Percentiles rank a stretch among this genome's conserved stretches.
phyloP scores from a whole-genome alignment of 1,284 basidiomycete species.

The Leccinum fallax region DNA sequence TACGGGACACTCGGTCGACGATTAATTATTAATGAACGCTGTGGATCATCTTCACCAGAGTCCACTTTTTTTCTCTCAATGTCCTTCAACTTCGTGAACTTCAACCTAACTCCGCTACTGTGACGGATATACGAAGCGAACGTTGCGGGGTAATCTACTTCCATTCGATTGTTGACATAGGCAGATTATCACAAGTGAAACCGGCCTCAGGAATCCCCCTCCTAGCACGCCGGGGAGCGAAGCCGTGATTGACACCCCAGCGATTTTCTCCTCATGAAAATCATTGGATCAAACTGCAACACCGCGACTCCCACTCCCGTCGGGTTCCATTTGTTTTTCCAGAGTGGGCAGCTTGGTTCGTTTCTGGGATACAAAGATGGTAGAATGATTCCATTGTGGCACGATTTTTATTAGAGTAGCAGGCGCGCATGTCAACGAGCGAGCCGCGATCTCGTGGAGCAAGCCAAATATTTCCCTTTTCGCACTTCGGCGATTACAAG shows the following conservation, averaged over 20 bases:
- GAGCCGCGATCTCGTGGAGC: too few species aligned
- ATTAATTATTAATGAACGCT: too few species aligned
- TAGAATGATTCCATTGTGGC: not conserved
- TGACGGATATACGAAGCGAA: not conserved
- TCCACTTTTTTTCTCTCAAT: not conserved
- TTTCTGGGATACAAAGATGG: not conserved
- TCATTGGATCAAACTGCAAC: slow-evolving; percentile 7
- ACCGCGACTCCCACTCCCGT: not conserved
- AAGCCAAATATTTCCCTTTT: too few species aligned
- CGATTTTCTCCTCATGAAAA: slow-evolving; percentile 6
- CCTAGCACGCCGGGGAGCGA: not conserved
- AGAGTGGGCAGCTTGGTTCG: slow-evolving; percentile 9
- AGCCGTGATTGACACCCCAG: not conserved
- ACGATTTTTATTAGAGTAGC: not conserved
- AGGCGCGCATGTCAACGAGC: too few species aligned
- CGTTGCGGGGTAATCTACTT: not conserved
- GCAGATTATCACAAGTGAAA: not conserved
- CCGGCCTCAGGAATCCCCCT: not conserved
- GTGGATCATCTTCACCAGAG: not conserved
- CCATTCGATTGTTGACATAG: not conserved
- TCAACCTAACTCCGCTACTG: not conserved
- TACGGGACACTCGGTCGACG: too few species aligned
- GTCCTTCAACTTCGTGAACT: too few species aligned
- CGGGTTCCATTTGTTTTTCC: slow-evolving; percentile 5
- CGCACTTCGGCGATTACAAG: too few species aligned